Conservation (phyloP, 1,139 yeast species). For the Debaryomycetaceae sp. region DNA sequence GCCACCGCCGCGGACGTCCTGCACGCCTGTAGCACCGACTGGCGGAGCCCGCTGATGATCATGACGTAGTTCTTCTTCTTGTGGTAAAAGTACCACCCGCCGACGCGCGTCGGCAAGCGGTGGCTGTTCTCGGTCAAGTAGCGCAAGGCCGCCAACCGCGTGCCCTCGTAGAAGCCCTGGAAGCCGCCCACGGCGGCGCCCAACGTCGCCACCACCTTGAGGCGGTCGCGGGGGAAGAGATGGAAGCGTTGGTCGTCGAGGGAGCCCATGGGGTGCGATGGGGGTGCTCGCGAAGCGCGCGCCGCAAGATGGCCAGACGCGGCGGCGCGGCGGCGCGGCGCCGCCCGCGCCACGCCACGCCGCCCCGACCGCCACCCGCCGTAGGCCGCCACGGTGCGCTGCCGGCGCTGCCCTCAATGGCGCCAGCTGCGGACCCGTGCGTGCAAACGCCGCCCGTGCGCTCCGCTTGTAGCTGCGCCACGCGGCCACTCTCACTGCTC, state of each 20-base stretch:
- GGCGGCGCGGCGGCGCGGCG: no score
- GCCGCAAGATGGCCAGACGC: no score
- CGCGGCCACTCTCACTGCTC: no score
- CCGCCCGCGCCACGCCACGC: no score
- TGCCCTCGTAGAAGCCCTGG: constrained; percentile 63
- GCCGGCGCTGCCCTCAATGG: no score
- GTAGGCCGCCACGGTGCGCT: no score
- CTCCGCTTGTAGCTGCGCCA: no score
- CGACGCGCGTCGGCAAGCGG: constrained; percentile 69
- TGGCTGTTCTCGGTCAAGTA: constrained; percentile 82
- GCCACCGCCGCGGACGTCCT: constrained; percentile 48
- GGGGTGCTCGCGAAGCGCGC: no score
- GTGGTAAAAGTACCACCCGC: constrained; percentile 89
- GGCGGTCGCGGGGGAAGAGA: constrained; percentile 32
- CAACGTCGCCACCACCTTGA: constrained; percentile 27
- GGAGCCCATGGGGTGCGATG: no score
- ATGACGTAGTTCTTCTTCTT: constrained; percentile 79
- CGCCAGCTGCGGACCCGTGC: no score
- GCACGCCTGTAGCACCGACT: constrained; percentile 39
- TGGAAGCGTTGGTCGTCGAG: constrained; percentile 29
- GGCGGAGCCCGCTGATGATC: constrained; percentile 47
- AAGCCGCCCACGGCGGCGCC: constrained; percentile 55
- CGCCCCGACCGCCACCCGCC: no score
- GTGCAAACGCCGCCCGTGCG: no score
- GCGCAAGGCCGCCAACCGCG: constrained; percentile 50